Base-by-base conservation (phyloP, 2,329 filamentous ascomycete genomes). In the Paecilomyces dactylethromorphus region DNA sequence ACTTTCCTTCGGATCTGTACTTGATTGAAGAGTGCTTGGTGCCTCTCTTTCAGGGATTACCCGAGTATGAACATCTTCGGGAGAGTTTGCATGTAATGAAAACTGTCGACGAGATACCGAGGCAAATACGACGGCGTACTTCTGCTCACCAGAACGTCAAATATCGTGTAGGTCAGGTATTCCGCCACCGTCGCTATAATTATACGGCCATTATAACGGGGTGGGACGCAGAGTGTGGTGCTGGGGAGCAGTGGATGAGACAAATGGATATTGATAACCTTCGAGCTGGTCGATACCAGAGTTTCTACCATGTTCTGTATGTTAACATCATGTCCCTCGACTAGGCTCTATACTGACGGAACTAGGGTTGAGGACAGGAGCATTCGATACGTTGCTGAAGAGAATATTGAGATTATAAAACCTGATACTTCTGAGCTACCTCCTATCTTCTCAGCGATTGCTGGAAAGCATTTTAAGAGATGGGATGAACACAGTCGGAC, bases 231-330 rank as follows among this genome's bases (percentile, higher is more conserved):
- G 79, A 81, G 62, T 88, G 81, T 68, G 82, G 76, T 57, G 82
- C 80, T 11, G 78, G 79, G 55, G 86, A 87, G 64, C 80, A 79
- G 60, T 89, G 82, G 87, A 87, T 85, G 68, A 78, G 79, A 69
- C 80, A 81, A 63, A 87, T 87, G 81, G 77, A 79, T 53, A 84
- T 90, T 10, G 85, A 88, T 71, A 76, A 74, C 24, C 73, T 87
- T 58, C 76, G 79, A n/a, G 76, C 79, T 56, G 87, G 85, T 1
- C 78, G 83, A 53, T 75, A 84, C 60, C 87, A 91, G 74, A 87
- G 86, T 33, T 96, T 91, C 66, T 97, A 96, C 71, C 89, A 92
- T 65, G 90, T 90, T 67, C 79, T 97, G 91, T 96, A 77, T 81
- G 91, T 85, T 53, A 58, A 52, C 31, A 55, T 49, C 31, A 32